phyloP scores from a whole-genome alignment of 345 rosid species.

The Gossypium turneri region DNA sequence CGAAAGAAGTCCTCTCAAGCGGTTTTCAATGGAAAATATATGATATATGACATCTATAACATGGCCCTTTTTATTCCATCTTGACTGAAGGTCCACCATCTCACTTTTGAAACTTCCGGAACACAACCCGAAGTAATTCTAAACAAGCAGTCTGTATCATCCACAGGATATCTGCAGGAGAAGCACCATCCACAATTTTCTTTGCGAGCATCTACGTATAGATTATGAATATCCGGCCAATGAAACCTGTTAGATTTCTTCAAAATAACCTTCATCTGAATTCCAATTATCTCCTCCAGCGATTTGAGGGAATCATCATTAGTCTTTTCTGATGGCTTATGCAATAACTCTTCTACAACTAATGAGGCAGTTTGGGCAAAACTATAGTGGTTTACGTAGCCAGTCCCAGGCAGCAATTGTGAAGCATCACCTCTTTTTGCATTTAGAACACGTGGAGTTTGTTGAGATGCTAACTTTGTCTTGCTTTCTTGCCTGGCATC shows the following conservation, averaged over 20 bases:
- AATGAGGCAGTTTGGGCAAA: constrained; percentile 69
- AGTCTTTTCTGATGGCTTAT: constrained; percentile 43
- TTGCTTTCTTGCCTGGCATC: constrained; percentile 31
- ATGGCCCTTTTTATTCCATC: constrained; percentile 43
- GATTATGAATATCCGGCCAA: constrained; percentile 51
- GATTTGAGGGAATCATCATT: constrained; percentile 35
- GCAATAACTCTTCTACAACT: constrained; percentile 60
- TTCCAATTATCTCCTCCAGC: constrained; percentile 64
- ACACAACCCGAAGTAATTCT: constrained; percentile 46
- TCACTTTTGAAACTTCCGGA: constrained; percentile 41
- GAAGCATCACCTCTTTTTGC: constrained; percentile 27
- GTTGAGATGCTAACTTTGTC: constrained; percentile 27
- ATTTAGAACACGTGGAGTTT: constrained; percentile 25
- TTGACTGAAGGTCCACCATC: constrained; percentile 33
- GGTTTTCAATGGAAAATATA: constrained; percentile 63
- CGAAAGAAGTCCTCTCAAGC: constrained; percentile 70
- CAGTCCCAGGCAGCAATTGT: constrained; percentile 31
- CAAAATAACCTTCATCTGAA: constrained; percentile 73
- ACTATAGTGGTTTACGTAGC: constrained; percentile 63
- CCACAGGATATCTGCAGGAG: constrained; percentile 53
- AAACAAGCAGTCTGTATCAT: constrained; percentile 66
- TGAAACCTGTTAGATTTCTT: constrained; percentile 51
- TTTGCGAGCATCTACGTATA: constrained; percentile 39
- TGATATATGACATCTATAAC: constrained; percentile 46
- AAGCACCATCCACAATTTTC: constrained; percentile 99